These are phyloP conservation scores for Globisporangium ultimum DNA, from an alignment of 352 stramenopile genomes.

Conservation along the genomic window DNA sequence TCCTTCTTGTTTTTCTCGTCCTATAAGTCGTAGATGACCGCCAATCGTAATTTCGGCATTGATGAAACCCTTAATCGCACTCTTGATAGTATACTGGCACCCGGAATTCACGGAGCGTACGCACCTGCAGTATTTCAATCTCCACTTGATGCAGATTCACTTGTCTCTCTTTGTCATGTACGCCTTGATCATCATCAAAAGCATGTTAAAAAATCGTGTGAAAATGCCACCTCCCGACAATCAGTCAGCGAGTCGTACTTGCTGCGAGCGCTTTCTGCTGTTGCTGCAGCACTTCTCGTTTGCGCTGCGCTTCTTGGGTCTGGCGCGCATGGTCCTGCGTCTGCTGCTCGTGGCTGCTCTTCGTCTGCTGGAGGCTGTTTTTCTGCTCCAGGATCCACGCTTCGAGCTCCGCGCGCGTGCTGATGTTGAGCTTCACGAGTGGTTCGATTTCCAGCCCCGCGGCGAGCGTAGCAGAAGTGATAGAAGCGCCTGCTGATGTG, in stretches of 20 bases:
- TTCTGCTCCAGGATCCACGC: slow-evolving; percentile 45
- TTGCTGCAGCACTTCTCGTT: slow-evolving; percentile 40
- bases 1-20: slow-evolving; percentile 12
- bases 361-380: slow-evolving; percentile 32
- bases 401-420: slow-evolving; percentile 39
- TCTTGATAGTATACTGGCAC: background rate
- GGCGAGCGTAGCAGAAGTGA: background rate
- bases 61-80: too few species aligned
- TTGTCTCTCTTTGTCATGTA: slow-evolving; percentile 46
- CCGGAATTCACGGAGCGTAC: background rate
- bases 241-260: slow-evolving; percentile 11
- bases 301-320: slow-evolving; percentile 35
- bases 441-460: slow-evolving; percentile 32
- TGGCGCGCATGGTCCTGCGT: slow-evolving; percentile 34
- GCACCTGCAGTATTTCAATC: slow-evolving; percentile 62
- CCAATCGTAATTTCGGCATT: too few species aligned
- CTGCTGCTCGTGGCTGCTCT: slow-evolving; percentile 39
- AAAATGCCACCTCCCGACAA: too few species aligned
- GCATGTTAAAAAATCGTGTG: background rate
- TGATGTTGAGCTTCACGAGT: slow-evolving; percentile 41
- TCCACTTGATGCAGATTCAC: slow-evolving; percentile 56
- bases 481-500: background rate
- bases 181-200: background rate
- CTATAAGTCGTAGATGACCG: background rate
- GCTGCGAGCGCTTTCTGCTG: slow-evolving; percentile 34